Evolutionary conservation across 192 early-diverging fungal species (phyloP), one percentile per base, ranked within the genome.

Genomic region (Backusella tuberculispora): DNA sequence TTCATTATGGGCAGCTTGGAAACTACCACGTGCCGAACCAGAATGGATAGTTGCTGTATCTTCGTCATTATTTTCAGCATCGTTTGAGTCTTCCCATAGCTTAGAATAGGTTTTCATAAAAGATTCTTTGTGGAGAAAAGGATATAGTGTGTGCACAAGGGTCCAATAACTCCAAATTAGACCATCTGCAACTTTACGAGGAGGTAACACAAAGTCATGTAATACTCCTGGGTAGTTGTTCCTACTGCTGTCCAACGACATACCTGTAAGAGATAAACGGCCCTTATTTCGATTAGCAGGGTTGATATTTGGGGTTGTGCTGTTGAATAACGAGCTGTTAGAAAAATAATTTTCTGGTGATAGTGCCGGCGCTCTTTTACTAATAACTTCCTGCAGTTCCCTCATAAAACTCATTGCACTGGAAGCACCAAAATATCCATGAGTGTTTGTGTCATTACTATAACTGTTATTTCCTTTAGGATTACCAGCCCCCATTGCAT

Each of bases 41-140:
- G 53, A 60, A 60, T 60, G 53, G 13, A 60, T 19, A 19, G 70
- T 56, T 56, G 19, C 53, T 60, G 21, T 26, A 24, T 60, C 53
- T 60, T 60, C 29, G 37, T 37, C 70, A 4, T 19, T 48, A 34
- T 72, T 44, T 45, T 69, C 41, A 56, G 8, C 70, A 48, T 72
- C 70, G 6, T 56, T 47, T 37, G 50, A 47, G 29, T 72, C 43
- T 29, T 47, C 70, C 70, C 70, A 72, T 72, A 72, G 29, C 15
- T 56, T 72, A 6, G 70, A 47, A 50, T 72, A 72, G 7, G 70
- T 72, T 56, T 47, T 47, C 46, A 72, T 72, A 72, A 72, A 72
- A 10, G 70, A 72, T 19, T 43, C 44, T 40, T 72, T 72, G 47
- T 72, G 70, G 4, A 72, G 70, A 56, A 72, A 72, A 34, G 70